Percentiles rank a stretch among this genome's conserved stretches.
Conservation (phyloP, 805 yeast genomes). For the Novakomyces olei region DNA sequence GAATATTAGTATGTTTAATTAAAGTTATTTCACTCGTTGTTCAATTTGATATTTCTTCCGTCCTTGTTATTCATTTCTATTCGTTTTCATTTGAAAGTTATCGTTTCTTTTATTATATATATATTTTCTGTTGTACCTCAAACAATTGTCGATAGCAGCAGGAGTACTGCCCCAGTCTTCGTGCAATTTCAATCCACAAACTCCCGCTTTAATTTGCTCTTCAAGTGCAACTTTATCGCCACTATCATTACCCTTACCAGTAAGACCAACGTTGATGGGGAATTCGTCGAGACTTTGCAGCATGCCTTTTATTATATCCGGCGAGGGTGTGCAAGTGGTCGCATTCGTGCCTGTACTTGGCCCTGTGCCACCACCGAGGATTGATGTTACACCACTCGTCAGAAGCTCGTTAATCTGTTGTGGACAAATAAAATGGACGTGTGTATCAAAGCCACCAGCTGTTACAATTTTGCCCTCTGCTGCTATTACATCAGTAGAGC, state of each 20-base stretch:
- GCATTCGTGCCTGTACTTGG: constrained; percentile 4
- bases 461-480: constrained; percentile 4
- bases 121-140: too few relatives aligned
- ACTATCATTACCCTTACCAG: constrained; percentile 4
- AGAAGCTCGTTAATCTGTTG: constrained; percentile 3
- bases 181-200: constrained; percentile 2
- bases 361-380: constrained; percentile 4
- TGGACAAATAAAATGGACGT: constrained; percentile 4
- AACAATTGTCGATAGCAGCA: constrained; percentile 4
- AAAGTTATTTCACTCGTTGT: too few relatives aligned
- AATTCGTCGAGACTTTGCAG: background rate
- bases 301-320: background rate
- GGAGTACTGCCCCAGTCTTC: constrained; percentile 5
- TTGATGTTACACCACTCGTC: constrained; percentile 3
- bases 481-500: constrained; percentile 3
- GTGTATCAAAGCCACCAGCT: constrained; percentile 2
- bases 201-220: constrained; percentile 3
- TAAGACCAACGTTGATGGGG: constrained; percentile 3
- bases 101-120: too few relatives aligned
- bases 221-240: background rate
- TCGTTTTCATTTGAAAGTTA: too few relatives aligned
- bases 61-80: too few relatives aligned
- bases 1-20: too few relatives aligned
- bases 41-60: too few relatives aligned
- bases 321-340: constrained; percentile 4